These are phyloP conservation scores for Perkinsus olseni DNA, from an alignment of 169 alveolate species.

Conservation along the genomic window DNA sequence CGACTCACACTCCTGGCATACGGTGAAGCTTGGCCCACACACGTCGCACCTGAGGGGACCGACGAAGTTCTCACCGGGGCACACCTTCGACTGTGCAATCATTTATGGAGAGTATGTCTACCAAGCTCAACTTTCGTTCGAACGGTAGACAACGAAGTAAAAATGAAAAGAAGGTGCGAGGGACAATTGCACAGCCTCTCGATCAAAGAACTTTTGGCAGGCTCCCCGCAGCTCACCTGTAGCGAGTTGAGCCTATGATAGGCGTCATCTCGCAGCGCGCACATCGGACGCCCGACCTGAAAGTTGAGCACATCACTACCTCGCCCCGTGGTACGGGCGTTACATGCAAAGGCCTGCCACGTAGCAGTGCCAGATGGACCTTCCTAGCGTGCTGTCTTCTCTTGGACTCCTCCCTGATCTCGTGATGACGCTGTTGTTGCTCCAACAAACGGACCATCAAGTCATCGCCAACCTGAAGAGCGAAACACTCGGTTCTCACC, in stretches of 20 bases:
- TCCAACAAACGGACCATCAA: not conserved
- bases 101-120: too few species aligned
- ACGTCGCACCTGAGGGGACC: not conserved
- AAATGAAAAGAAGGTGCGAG: too few species aligned
- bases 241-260: not conserved
- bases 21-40: not conserved
- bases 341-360: not conserved
- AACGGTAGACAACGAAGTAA: too few species aligned
- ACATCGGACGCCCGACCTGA: not conserved
- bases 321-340: not conserved
- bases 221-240: not conserved
- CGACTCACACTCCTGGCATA: not conserved
- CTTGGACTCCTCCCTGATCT: not conserved
- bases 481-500: not conserved
- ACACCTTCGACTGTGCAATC: too few species aligned
- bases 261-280: not conserved
- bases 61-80: too few species aligned
- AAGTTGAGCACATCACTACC: not conserved
- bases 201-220: too few species aligned
- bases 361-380: not conserved
- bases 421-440: not conserved
- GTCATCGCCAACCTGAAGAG: not conserved
- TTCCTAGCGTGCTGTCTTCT: not conserved
- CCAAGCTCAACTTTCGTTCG: too few species aligned
- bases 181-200: too few species aligned